Base-by-base conservation (phyloP, 192 early-diverging fungal genomes). In the Entomortierella beljakovae region DNA sequence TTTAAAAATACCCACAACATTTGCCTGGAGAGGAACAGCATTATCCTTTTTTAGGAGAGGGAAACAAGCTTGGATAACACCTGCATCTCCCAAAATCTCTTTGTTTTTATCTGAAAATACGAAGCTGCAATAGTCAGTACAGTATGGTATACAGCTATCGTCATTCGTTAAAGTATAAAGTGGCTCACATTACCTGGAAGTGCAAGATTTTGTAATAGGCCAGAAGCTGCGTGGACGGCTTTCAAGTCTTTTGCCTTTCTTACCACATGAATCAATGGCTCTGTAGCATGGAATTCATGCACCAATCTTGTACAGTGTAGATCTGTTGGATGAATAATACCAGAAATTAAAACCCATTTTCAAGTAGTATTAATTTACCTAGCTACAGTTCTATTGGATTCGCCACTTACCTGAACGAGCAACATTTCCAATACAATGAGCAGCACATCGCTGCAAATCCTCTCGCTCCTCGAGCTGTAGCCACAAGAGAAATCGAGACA, bases 181-280 rank as follows among this genome's bases (percentile, higher is more conserved):
- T 11, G 42, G 18, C 10, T 13, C 42, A 43, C 1, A 11, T 72
- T 80, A 84, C 83, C 80, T 35, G 92, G 83, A 40, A 93, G 64
- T 46, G 89, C 85, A 46, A 93, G 83, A 76, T 93, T 92, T 48
- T 90, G 89, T 5, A 93, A 79, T 37, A 90, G 67, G 37, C 92
- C 88, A 67, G 90, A 85, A 22, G 87, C 86, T 1, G 90, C 90
- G 61, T 91, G 90, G 11, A 86, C 84, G 5, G 83, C 81, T 57
- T 71, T 82, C 3, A 87, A 57, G 61, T 84, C 85, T 29, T 82
- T 77, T 0, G 82, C 85, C 49, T 80, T 69, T 33, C 79, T 40
- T 38, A 84, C 81, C 28, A 91, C 76, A 57, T 81, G 73, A n/a
- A 90, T 70, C 60, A 93, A 81, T 34, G 81, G 80, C 31, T 89